Evolutionary conservation across 129 eudicot species (phyloP).

Genomic region (Chrysanthemum makinoi): DNA sequence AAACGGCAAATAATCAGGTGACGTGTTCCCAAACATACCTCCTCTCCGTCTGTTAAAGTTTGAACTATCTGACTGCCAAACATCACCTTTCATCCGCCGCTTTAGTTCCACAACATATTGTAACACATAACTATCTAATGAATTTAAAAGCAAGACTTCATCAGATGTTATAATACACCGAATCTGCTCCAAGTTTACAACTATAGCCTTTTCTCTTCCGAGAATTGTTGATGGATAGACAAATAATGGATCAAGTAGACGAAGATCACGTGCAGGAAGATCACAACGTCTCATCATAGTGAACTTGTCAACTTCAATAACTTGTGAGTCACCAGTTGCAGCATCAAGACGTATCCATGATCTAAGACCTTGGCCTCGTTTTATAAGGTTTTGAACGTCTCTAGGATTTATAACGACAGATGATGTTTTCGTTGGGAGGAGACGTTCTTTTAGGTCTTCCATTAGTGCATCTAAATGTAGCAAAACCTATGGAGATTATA

Average conservation of each 20-base stretch:
- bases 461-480: slow-evolving; percentile 35
- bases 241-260: slow-evolving; percentile 84
- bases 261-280: slow-evolving; percentile 97
- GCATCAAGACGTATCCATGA: slow-evolving; percentile 94
- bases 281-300: slow-evolving; percentile 91
- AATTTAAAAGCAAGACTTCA: slow-evolving; percentile 85
- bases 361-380: slow-evolving; percentile 91
- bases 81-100: slow-evolving; percentile 63
- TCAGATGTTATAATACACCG: slow-evolving; percentile 96
- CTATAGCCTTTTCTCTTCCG: slow-evolving; percentile 98
- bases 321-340: slow-evolving; percentile 62
- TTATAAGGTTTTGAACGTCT: slow-evolving; percentile 76
- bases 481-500: not conserved
- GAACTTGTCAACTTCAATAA: slow-evolving; percentile 90
- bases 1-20: slow-evolving; percentile 90
- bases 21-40: slow-evolving; percentile 52
- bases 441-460: slow-evolving; percentile 82
- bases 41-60: slow-evolving; percentile 55
- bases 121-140: slow-evolving; percentile 78
- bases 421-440: slow-evolving; percentile 60
- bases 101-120: slow-evolving; percentile 91
- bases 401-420: slow-evolving; percentile 53
- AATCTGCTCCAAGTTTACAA: slow-evolving; percentile 95
- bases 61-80: slow-evolving; percentile 72
- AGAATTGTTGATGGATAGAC: slow-evolving; percentile 94